Percentiles rank a stretch among this genome's conserved stretches.
Conservation (phyloP, 345 rosid genomes). For the Populus tremula region DNA sequence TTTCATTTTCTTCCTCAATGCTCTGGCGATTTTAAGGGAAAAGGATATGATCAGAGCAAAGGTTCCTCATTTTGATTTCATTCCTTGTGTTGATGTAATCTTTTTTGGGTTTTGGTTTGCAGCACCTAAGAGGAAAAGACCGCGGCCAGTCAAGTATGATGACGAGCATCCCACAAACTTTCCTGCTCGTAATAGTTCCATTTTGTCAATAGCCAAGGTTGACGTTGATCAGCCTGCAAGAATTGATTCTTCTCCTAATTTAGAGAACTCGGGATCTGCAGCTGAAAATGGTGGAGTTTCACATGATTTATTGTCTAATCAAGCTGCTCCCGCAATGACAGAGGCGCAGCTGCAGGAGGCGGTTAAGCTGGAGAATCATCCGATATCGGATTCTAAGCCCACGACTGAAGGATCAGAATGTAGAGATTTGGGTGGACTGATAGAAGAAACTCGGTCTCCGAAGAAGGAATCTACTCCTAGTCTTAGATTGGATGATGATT, state of each 20-base stretch:
- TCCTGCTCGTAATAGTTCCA: constrained; percentile 44
- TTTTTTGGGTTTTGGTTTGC: constrained; percentile 15
- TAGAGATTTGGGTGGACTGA: constrained; percentile 33
- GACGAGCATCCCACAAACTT: constrained; percentile 59
- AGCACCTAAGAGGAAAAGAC: constrained; percentile 96
- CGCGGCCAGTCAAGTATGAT: constrained; percentile 73
- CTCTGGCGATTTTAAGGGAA: neutral
- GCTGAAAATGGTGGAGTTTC: constrained; percentile 19
- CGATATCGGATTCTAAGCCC: constrained; percentile 28
- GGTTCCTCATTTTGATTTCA: neutral
- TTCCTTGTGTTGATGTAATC: neutral
- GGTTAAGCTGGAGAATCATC: constrained; percentile 9
- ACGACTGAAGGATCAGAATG: constrained; percentile 38
- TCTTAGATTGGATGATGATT: constrained; percentile 52
- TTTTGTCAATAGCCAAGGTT: constrained; percentile 46
- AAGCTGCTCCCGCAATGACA: neutral
- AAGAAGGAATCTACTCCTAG: constrained; percentile 51
- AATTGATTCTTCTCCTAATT: constrained; percentile 41
- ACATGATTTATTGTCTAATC: neutral
- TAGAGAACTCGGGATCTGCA: constrained; percentile 30
- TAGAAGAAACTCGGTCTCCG: constrained; percentile 57
- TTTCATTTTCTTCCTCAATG: neutral
- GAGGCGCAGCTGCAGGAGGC: constrained; percentile 3
- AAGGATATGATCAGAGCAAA: neutral
- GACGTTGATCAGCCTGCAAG: constrained; percentile 55